Evolutionary conservation across 257 asterid species (phyloP).

Genomic region (Salvia splendens): DNA sequence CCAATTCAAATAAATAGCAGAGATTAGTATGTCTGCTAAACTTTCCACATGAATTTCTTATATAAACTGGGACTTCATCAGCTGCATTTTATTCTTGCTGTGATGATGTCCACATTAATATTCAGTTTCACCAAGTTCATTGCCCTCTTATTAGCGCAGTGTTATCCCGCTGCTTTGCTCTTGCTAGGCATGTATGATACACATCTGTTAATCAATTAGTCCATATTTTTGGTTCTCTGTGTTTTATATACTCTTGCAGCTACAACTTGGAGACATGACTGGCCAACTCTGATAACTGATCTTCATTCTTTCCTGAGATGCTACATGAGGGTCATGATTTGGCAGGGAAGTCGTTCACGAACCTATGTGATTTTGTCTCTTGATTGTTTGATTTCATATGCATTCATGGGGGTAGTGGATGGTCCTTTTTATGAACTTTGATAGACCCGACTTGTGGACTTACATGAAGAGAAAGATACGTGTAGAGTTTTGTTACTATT

Average conservation of each 20-base stretch:
- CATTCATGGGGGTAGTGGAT: background rate
- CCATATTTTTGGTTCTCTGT: background rate
- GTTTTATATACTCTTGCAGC: conserved; percentile 1
- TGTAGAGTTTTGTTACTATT: conserved; percentile 2
- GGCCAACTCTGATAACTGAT: background rate
- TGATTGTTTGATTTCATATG: background rate
- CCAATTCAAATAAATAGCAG: conserved; percentile 44
- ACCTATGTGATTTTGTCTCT: background rate
- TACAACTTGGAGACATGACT: background rate
- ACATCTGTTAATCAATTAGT: background rate
- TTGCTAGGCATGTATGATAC: background rate
- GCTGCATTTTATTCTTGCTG: conserved; percentile 10
- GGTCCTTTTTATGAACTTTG: no score
- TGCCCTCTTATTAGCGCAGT: no score
- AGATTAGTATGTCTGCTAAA: conserved; percentile 30
- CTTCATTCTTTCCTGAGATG: background rate
- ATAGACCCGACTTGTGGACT: no score
- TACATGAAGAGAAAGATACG: background rate
- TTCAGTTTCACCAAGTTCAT: conserved; percentile 6
- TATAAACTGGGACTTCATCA: conserved; percentile 3
- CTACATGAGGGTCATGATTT: background rate
- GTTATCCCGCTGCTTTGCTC: conserved; percentile 10
- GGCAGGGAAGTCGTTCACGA: background rate
- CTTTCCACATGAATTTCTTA: conserved; percentile 13
- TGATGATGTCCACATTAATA: background rate